A percentile compares a stretch with the other conserved stretches of the same genome.
These are phyloP conservation scores for Cudoniella acicularis DNA, from an alignment of 495 filamentous ascomycete species.

Conservation along the genomic window DNA sequence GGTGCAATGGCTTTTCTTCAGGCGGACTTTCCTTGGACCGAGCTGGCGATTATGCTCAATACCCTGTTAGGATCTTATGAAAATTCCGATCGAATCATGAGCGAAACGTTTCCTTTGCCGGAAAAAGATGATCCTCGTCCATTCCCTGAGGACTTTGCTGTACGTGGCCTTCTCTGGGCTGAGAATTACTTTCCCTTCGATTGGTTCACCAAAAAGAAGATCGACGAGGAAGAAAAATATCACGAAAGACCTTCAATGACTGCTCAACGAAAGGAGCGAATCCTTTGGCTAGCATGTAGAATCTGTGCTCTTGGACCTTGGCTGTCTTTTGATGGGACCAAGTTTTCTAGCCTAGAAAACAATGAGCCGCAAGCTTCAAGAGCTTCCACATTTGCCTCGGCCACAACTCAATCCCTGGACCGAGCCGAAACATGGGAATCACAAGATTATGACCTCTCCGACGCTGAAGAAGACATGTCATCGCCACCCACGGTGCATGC, in stretches of 20 bases:
- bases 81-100: constrained; percentile 28
- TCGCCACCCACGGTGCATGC: not conserved
- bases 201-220: constrained; percentile 64
- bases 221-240: constrained; percentile 72
- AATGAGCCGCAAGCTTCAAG: not conserved
- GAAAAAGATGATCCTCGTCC: constrained; percentile 54
- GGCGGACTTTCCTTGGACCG: constrained; percentile 9
- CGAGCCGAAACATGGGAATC: constrained; percentile 1
- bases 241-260: constrained; percentile 63
- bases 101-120: constrained; percentile 48
- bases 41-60: constrained; percentile 7
- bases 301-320: constrained; percentile 29
- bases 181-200: constrained; percentile 56
- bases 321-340: not conserved
- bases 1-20: constrained; percentile 3
- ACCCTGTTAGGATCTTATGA: constrained; percentile 28
- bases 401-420: not conserved
- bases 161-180: constrained; percentile 68
- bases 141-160: constrained; percentile 76
- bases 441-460: not conserved
- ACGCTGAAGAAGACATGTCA: constrained; percentile 1
- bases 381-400: not conserved
- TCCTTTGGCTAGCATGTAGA: constrained; percentile 63
- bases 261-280: constrained; percentile 60
- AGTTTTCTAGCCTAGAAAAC: not conserved